Conservation (phyloP, 2,329 filamentous ascomycete species). For the Phoma herbarum region DNA sequence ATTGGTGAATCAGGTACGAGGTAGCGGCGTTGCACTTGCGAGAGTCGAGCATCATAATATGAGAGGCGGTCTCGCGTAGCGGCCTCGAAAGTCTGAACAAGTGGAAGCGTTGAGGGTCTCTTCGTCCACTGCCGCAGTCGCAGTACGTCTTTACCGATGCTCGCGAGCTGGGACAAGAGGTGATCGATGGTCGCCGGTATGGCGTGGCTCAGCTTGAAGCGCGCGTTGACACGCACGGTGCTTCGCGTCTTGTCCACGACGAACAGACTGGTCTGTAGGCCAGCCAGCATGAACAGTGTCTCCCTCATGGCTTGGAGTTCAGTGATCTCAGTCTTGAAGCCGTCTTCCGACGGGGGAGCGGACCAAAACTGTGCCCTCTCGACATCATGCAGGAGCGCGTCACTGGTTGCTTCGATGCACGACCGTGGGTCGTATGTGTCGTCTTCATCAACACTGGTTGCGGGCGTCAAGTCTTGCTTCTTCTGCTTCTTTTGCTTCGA, state of each 20-base stretch:
- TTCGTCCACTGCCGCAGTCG: constrained; percentile 60
- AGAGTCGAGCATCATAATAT: constrained; percentile 67
- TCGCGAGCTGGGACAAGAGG: constrained; percentile 57
- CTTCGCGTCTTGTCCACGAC: constrained; percentile 41
- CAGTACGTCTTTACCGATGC: constrained; percentile 59
- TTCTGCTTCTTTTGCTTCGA: constrained; percentile 30
- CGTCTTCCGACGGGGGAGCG: constrained; percentile 16
- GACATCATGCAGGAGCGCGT: constrained; percentile 49
- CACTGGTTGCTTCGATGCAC: constrained; percentile 43
- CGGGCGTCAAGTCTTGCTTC: constrained; percentile 36
- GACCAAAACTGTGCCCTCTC: constrained; percentile 60
- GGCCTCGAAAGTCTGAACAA: constrained; percentile 75
- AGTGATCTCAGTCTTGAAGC: constrained; percentile 58
- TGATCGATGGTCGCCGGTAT: constrained; percentile 46
- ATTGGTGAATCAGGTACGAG: constrained; percentile 63
- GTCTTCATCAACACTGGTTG: constrained; percentile 52
- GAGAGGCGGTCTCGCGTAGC: constrained; percentile 66
- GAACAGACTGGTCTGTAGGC: constrained; percentile 79
- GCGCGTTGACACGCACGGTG: constrained; percentile 47
- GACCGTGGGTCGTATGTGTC: constrained; percentile 47
- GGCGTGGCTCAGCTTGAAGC: constrained; percentile 53
- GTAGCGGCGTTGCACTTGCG: constrained; percentile 67
- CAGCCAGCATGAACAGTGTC: constrained; percentile 83
- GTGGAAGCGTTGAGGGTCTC: constrained; percentile 44
- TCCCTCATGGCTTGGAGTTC: constrained; percentile 81